These are phyloP conservation scores for Stromatinia cepivora DNA, from an alignment of 2,329 filamentous ascomycete species.

Conservation along the genomic window DNA sequence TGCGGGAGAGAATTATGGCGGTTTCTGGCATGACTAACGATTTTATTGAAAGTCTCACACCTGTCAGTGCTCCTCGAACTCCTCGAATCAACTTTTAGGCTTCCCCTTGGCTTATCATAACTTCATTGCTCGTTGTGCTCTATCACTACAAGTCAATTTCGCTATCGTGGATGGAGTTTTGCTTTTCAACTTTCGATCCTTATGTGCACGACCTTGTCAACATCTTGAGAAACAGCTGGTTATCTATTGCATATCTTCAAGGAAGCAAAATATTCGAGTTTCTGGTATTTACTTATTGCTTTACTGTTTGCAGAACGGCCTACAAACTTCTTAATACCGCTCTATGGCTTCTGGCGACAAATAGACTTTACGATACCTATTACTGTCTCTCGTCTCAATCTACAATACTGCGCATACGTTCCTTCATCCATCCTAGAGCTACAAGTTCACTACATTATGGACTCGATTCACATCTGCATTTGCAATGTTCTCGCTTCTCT, in stretches of 20 bases:
- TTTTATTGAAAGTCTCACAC: conserved; percentile 1
- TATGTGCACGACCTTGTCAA: not conserved
- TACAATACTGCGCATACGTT: not conserved
- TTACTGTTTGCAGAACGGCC: not conserved
- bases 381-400: not conserved
- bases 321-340: not conserved
- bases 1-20: conserved; percentile 8
- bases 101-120: not conserved
- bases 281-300: not conserved
- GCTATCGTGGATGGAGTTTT: not conserved
- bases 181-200: not conserved
- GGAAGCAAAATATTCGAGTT: not conserved
- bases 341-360: not conserved
- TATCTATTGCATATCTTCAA: not conserved
- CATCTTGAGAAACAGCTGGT: not conserved
- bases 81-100: conserved; percentile 13
- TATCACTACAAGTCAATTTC: not conserved
- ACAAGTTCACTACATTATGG: not conserved
- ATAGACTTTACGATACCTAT: not conserved
- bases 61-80: conserved; percentile 1
- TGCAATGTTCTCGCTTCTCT: not conserved
- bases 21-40: conserved; percentile 13
- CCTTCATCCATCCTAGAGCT: too few relatives aligned
- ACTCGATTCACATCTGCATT: not conserved
- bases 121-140: not conserved